These are phyloP conservation scores for Phialemonium atrogriseum DNA, from an alignment of 2,329 filamentous ascomycete species.

Conservation along the genomic window DNA sequence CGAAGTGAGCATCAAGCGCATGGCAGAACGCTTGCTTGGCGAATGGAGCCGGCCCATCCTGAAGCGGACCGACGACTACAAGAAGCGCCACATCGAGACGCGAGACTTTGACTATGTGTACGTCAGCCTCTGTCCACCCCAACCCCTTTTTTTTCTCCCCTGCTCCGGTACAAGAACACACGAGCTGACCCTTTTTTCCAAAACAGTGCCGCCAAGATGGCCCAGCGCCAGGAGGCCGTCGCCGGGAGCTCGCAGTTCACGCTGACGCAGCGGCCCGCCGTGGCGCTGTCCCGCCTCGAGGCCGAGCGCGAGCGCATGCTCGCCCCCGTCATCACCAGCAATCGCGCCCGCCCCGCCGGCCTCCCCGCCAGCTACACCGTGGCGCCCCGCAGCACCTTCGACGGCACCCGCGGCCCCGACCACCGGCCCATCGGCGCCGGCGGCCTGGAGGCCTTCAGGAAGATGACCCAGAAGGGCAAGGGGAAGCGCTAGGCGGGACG, in stretches of 20 bases:
- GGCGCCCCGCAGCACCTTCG: slow-evolving; percentile 54
- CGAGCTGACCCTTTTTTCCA: slow-evolving; percentile 7
- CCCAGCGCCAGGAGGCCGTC: slow-evolving; percentile 38
- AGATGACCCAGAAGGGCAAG: slow-evolving; percentile 57
- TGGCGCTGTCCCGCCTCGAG: slow-evolving; percentile 29
- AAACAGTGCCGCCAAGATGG: slow-evolving; percentile 43
- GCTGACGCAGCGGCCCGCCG: slow-evolving; percentile 39
- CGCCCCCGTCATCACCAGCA: slow-evolving; percentile 43
- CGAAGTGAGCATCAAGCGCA: slow-evolving; percentile 81
- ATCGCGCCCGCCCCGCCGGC: slow-evolving; percentile 47
- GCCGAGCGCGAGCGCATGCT: slow-evolving; percentile 51
- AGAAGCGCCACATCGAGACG: slow-evolving; percentile 64
- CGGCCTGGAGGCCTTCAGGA: slow-evolving; percentile 56
- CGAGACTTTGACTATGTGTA: slow-evolving; percentile 56
- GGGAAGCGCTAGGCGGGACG: no score
- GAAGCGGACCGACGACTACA: slow-evolving; percentile 89
- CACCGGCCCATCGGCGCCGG: slow-evolving; percentile 54
- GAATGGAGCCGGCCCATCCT: slow-evolving; percentile 96
- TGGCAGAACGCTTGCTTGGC: slow-evolving; percentile 83
- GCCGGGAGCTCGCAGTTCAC: slow-evolving; percentile 34
- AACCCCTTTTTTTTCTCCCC: background rate
- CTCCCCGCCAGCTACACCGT: slow-evolving; percentile 51
- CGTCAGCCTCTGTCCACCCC: slow-evolving; percentile 1
- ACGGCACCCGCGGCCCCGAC: slow-evolving; percentile 40
- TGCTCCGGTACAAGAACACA: no score